phyloP scores from a whole-genome alignment of 306 rosid genomes.

The Prunus mume region DNA sequence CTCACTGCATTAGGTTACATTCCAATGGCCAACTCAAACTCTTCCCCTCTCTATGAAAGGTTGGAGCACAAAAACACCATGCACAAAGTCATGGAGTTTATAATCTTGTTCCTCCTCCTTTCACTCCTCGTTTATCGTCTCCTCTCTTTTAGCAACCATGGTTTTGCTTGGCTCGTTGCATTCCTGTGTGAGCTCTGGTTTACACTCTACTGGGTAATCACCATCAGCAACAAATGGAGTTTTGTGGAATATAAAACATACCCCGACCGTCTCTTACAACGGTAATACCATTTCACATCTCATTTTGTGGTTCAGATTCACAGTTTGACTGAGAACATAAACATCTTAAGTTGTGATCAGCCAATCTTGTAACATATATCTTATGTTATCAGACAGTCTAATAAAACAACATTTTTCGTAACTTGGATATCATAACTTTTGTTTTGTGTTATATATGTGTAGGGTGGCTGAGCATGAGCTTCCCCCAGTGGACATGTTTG shows the following conservation, averaged over 20 bases:
- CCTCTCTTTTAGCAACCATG: slow-evolving; percentile 5
- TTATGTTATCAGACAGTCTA: no score
- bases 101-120: slow-evolving; percentile 28
- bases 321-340: no score
- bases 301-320: no score
- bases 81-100: slow-evolving; percentile 11
- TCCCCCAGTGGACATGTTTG: slow-evolving; percentile 57
- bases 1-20: background rate
- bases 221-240: slow-evolving; percentile 25
- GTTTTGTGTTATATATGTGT: no score
- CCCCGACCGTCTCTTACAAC: slow-evolving; percentile 16
- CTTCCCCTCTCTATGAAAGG: slow-evolving; percentile 15
- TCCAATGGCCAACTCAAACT: background rate
- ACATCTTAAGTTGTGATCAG: no score
- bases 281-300: slow-evolving; percentile 5
- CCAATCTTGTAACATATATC: no score
- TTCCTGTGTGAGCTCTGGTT: slow-evolving; percentile 32
- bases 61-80: background rate
- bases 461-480: slow-evolving; percentile 44
- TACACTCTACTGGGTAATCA: slow-evolving; percentile 12
- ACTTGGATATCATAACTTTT: no score
- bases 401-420: no score
- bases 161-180: slow-evolving; percentile 22
- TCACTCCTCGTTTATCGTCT: slow-evolving; percentile 23
- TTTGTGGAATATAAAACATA: slow-evolving; percentile 13